Conservation (phyloP, 495 filamentous ascomycete genomes). For the Oidiodendron maius region DNA sequence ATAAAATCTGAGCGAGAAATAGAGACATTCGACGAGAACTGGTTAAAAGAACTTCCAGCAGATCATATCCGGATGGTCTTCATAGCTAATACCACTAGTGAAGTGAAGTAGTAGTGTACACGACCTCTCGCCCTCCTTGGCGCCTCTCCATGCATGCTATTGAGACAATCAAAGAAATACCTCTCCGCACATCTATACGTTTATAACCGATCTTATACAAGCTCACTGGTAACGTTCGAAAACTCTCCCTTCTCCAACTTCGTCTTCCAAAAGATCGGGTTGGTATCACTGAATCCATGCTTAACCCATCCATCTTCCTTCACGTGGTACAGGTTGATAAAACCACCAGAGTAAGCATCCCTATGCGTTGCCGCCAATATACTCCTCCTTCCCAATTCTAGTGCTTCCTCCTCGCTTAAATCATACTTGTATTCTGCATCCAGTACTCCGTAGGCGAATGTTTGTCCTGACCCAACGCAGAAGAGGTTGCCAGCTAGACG, state of each 20-base stretch:
- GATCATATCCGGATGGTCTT: neutral
- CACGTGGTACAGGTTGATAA: conserved; percentile 97
- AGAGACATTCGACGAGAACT: neutral
- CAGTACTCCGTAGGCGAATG: conserved; percentile 96
- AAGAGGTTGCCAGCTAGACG: conserved; percentile 89
- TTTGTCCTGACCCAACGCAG: conserved; percentile 97
- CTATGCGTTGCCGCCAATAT: conserved; percentile 97
- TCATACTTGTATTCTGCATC: conserved; percentile 94
- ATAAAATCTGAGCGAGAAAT: no score
- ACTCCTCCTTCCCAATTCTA: conserved; percentile 82
- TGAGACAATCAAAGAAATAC: neutral
- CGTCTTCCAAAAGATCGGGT: conserved; percentile 98
- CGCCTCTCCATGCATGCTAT: conserved; percentile 4
- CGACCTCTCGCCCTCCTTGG: conserved; percentile 6
- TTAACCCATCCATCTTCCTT: conserved; percentile 98
- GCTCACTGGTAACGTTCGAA: conserved; percentile 84
- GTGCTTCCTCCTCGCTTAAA: conserved; percentile 73
- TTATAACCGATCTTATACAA: conserved; percentile 29
- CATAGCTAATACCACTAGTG: conserved; percentile 24
- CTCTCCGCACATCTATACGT: neutral
- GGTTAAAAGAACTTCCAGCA: neutral
- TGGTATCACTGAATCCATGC: conserved; percentile 92
- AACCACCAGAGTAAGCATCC: conserved; percentile 96
- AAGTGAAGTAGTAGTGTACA: conserved; percentile 26
- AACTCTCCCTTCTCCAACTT: conserved; percentile 98